phyloP scores from a whole-genome alignment of 202 grass and related monocot genomes.

The Zizania palustris region DNA sequence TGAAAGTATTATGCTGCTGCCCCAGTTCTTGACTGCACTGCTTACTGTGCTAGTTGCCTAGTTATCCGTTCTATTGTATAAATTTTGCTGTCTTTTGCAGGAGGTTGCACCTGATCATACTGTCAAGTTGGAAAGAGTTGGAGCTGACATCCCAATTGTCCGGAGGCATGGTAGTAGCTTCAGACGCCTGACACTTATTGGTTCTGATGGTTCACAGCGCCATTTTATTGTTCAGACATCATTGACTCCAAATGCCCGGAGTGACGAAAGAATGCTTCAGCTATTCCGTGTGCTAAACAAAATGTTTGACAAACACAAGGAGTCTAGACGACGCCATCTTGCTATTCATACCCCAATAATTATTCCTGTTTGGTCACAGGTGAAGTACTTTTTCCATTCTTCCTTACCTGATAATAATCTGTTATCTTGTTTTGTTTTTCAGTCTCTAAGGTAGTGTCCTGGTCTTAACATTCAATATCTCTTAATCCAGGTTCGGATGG shows the following conservation, averaged over 20 bases:
- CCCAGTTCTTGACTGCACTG: not conserved
- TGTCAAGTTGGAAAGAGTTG: conserved; percentile 94
- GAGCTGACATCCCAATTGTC: conserved; percentile 95
- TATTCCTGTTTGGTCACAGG: conserved; percentile 99
- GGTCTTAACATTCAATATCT: conserved; percentile 33
- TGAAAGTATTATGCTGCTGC: conserved; percentile 2
- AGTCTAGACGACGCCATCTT: conserved; percentile 85
- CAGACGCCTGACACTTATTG: conserved; percentile 89
- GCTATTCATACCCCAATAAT: conserved; percentile 98
- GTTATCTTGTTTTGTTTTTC: conserved; percentile 14
- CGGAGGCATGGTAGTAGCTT: conserved; percentile 98
- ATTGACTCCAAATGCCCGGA: conserved; percentile 95
- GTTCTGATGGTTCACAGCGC: conserved; percentile 97
- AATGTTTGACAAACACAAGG: conserved; percentile 99
- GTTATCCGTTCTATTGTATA: conserved; percentile 32
- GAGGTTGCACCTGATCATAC: conserved; percentile 98
- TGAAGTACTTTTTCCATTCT: conserved; percentile 31
- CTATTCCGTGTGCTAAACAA: conserved; percentile 92
- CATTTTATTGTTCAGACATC: conserved; percentile 99
- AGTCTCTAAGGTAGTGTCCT: not conserved
- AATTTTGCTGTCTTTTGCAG: conserved; percentile 51
- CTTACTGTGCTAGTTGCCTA: not conserved
- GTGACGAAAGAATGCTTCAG: conserved; percentile 99
- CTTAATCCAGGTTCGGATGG: conserved; percentile 91
- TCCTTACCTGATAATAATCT: conserved; percentile 26